Evolutionary conservation across 2,329 filamentous ascomycete species (phyloP).

Genomic region (Tolypocladium album): DNA sequence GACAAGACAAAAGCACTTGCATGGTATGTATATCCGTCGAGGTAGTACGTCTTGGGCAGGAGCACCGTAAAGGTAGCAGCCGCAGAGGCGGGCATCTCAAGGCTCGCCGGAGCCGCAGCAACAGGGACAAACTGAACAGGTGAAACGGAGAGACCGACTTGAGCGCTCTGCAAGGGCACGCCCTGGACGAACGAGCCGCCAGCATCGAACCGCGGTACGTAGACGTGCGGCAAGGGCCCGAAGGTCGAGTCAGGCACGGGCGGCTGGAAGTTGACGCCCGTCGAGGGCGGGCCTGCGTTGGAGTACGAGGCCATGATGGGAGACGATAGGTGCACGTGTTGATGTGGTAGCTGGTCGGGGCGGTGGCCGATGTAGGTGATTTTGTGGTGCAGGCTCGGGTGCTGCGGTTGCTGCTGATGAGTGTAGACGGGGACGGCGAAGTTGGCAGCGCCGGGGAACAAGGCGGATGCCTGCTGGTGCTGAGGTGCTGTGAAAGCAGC

Average conservation of each 20-base stretch:
- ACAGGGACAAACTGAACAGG: background rate
- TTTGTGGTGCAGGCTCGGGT: background rate
- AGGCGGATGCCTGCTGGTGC: constrained; percentile 6
- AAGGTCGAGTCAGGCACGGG: constrained; percentile 46
- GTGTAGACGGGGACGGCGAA: background rate
- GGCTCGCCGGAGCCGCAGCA: constrained; percentile 1
- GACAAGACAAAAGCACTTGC: constrained; percentile 21
- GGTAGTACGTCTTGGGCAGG: constrained; percentile 20
- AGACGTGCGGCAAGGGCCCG: constrained; percentile 44
- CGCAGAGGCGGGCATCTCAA: constrained; percentile 13
- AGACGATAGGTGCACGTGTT: constrained; percentile 9
- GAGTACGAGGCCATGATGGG: constrained; percentile 29
- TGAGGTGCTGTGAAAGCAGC: background rate
- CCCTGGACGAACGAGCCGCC: constrained; percentile 3
- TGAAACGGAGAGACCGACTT: constrained; percentile 18
- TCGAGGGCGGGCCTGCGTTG: constrained; percentile 28
- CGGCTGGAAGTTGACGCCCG: constrained; percentile 44
- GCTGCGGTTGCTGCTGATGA: constrained; percentile 1
- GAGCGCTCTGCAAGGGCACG: constrained; percentile 13
- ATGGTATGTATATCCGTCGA: constrained; percentile 24
- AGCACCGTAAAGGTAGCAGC: constrained; percentile 17
- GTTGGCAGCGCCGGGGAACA: background rate
- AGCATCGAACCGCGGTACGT: constrained; percentile 41
- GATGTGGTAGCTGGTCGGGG: constrained; percentile 6
- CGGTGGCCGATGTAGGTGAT: constrained; percentile 17